Evolutionary conservation across 2,329 filamentous ascomycete genomes (phyloP).

Genomic region (Colletotrichum cordylinicola): DNA sequence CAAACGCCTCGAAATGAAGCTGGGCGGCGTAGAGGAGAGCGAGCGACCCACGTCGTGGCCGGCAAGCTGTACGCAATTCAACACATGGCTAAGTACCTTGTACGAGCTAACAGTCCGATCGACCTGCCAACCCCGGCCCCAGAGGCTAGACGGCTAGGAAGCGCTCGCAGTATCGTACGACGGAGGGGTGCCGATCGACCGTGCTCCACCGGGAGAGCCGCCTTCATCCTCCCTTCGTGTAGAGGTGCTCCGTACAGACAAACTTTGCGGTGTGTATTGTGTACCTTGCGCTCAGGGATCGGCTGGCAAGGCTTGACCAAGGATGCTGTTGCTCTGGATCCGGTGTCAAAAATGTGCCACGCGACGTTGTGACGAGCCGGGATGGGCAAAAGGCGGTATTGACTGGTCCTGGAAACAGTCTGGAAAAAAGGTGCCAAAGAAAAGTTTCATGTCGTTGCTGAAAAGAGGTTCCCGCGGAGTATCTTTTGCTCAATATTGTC

Average conservation of each 20-base stretch:
- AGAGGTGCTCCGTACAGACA: not conserved
- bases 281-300: not conserved
- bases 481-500: not conserved
- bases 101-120: not conserved
- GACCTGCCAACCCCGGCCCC: not conserved
- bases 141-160: not conserved
- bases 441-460: not conserved
- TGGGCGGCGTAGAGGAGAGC: not conserved
- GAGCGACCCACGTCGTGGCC: not conserved
- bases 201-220: not conserved
- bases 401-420: not conserved
- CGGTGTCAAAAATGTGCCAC: not conserved
- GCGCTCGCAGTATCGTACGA: not conserved
- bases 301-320: not conserved
- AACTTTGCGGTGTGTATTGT: not conserved
- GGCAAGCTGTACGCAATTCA: not conserved
- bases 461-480: not conserved
- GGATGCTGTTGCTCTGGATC: not conserved
- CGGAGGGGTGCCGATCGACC: slow-evolving; percentile 15
- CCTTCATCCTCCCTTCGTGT: not conserved
- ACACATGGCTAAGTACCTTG: slow-evolving; percentile 1
- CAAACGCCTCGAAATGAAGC: slow-evolving; percentile 1
- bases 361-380: not conserved
- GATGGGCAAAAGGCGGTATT: slow-evolving; percentile 1
- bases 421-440: not conserved